A percentile compares a stretch with the other conserved stretches of the same genome.
Conservation (phyloP, 805 yeast species). For the Yarrowia sp. region DNA sequence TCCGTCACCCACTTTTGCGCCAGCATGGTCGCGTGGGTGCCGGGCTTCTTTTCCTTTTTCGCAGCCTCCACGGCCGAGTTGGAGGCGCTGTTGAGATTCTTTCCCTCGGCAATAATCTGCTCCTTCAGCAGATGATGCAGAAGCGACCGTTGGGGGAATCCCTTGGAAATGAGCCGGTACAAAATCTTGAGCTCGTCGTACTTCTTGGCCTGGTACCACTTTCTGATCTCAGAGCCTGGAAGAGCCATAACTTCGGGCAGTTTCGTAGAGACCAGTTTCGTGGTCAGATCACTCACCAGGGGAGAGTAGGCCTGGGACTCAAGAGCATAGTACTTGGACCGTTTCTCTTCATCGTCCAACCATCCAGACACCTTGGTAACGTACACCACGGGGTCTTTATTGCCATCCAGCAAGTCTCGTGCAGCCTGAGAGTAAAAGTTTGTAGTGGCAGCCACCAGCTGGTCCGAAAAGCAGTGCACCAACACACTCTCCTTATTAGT, state of each 20-base stretch:
- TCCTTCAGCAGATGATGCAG: conserved; percentile 58
- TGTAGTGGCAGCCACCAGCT: conserved; percentile 61
- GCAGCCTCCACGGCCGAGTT: conserved; percentile 42
- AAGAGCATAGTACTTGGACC: conserved; percentile 60
- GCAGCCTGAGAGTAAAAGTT: conserved; percentile 61
- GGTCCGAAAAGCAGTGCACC: conserved; percentile 69
- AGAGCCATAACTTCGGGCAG: conserved; percentile 62
- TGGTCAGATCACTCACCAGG: conserved; percentile 60
- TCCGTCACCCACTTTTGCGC: conserved; percentile 75
- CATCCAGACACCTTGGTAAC: conserved; percentile 60
- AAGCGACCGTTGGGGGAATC: conserved; percentile 60
- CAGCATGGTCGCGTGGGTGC: conserved; percentile 53
- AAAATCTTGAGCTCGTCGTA: conserved; percentile 56
- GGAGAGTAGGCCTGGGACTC: conserved; percentile 60
- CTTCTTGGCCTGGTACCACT: conserved; percentile 61
- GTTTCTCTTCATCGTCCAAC: conserved; percentile 66
- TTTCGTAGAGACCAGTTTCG: conserved; percentile 59
- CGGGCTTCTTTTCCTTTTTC: conserved; percentile 38
- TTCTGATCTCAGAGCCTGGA: conserved; percentile 62
- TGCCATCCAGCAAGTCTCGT: conserved; percentile 53
- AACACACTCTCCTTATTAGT: conserved; percentile 63
- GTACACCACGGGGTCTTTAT: conserved; percentile 61
- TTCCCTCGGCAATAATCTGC: conserved; percentile 58
- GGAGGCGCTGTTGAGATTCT: conserved; percentile 48
- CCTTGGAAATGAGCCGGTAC: conserved; percentile 60